Percentiles rank a stretch among this genome's conserved stretches.
Conservation (phyloP, 225 moss, liverwort and hornwort species). For the Climacium dendroides region DNA sequence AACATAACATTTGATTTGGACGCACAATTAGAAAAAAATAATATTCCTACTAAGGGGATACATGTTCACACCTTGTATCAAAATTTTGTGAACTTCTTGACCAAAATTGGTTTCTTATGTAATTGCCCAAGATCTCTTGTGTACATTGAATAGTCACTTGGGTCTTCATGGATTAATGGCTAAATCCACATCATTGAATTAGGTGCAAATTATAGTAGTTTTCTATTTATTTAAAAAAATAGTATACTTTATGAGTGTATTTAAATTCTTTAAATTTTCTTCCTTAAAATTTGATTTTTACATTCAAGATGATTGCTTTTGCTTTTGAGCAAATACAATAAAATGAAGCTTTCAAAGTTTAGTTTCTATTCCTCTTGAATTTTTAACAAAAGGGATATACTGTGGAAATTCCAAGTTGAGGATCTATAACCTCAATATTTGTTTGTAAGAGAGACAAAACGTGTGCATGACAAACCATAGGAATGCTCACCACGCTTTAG, state of each 20-base stretch:
- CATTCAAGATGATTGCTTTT: neutral
- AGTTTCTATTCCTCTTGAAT: neutral
- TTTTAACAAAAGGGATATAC: neutral
- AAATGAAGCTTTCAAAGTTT: neutral
- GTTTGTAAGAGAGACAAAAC: too few relatives aligned
- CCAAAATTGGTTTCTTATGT: accelerated
- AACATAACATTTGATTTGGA: too few relatives aligned
- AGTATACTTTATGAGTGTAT: neutral
- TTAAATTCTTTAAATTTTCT: neutral
- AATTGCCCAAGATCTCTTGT: too few relatives aligned
- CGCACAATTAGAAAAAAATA: too few relatives aligned
- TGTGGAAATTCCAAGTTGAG: neutral
- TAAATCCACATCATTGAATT: neutral
- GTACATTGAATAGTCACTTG: too few relatives aligned
- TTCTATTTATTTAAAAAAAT: neutral
- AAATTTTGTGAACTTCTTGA: too few relatives aligned
- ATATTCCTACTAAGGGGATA: too few relatives aligned
- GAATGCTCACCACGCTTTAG: accelerated
- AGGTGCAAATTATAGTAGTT: too few relatives aligned
- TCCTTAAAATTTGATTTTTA: neutral
- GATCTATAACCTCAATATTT: neutral
- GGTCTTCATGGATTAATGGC: neutral
- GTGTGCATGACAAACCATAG: too few relatives aligned
- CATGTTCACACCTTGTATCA: too few relatives aligned
- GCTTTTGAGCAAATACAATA: neutral